Base-by-base conservation (phyloP, 1,139 yeast species). In the Geotrichum candidum region DNA sequence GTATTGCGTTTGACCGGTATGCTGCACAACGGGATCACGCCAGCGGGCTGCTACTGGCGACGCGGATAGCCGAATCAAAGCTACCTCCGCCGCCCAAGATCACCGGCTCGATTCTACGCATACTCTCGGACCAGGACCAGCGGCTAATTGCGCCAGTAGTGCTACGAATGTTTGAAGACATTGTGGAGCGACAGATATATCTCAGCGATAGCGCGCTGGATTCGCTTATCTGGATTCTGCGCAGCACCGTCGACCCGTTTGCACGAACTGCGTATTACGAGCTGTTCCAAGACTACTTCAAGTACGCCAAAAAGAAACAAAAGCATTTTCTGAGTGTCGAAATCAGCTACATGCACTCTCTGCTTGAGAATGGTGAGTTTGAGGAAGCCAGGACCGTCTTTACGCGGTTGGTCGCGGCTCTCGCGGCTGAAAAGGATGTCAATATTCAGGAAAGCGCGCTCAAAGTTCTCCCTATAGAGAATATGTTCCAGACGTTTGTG, bases 191-290 rank as follows among this genome's bases (percentile, higher is more conserved):
- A 11, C 29, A 51, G 22, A 53, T 52, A 7, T 31, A 23, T 11
- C 31, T 65, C 46, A 46, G 54, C 25, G 41, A 41, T 25, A 35
- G 41, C 7, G 60, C 55, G 29, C 46, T 60, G 35, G 53, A 57
- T 6, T 55, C 61, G 15, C 35, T 65, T 31, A 46, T 55, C 6
- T 62, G 65, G 59, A 27, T 59, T 33, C 38, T 60, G 57, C 60
- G 62, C 33, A 56, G 31, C 51, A 58, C 48, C 38, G 55, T 38
- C 41, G 66, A 65, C 50, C 61, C 65, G 7, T 65, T 58, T 45
- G 53, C 57, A 10, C 33, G 65, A 53, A n/a, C 41, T 2, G 61
- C 52, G 2, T 61, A 38, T 15, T 31, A 45, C 27, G 41, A 54
- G 33, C 53, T 56, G 2, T 53, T 56, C 31, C 56, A 55, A 27